Percentiles rank a stretch among this genome's conserved stretches.
These are phyloP conservation scores for Metschnikowia henanensis DNA, from an alignment of 805 yeast genomes.

Conservation along the genomic window DNA sequence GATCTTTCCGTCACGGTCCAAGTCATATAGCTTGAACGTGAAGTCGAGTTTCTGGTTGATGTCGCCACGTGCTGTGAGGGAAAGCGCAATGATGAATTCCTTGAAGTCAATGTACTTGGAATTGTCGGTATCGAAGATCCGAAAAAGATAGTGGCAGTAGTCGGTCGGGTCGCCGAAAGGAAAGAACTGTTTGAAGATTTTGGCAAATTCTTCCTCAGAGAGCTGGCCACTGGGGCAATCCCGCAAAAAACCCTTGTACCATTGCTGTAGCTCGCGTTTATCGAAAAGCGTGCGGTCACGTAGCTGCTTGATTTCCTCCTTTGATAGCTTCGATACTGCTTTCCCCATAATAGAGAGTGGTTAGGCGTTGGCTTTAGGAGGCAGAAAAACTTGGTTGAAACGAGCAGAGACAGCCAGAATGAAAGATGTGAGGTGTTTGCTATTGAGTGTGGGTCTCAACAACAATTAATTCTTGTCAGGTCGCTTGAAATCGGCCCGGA, in stretches of 20 bases:
- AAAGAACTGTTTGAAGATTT: constrained; percentile 93
- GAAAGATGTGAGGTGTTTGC: too few relatives aligned
- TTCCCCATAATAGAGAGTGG: constrained; percentile 68
- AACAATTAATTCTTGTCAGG: too few relatives aligned
- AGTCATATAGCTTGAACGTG: constrained; percentile 88
- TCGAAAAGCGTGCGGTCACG: constrained; percentile 89
- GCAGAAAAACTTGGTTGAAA: too few relatives aligned
- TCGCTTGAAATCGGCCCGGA: too few relatives aligned
- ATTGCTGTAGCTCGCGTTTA: constrained; percentile 91
- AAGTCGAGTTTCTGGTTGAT: constrained; percentile 82
- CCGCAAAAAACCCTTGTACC: constrained; percentile 95
- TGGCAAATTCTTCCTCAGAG: constrained; percentile 82
- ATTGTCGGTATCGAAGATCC: constrained; percentile 82
- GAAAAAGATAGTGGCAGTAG: constrained; percentile 84
- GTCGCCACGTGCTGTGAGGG: constrained; percentile 84
- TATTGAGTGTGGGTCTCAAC: too few relatives aligned
- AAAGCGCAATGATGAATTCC: constrained; percentile 86
- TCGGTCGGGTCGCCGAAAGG: constrained; percentile 98
- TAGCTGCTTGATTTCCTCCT: constrained; percentile 82
- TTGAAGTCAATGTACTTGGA: constrained; percentile 85
- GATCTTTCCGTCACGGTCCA: constrained; percentile 75
- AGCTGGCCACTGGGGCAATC: constrained; percentile 94
- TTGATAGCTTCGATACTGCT: constrained; percentile 87
- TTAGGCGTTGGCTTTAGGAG: neutral
- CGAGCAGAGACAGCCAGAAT: too few relatives aligned